These are phyloP conservation scores for Geranium rotundifolium DNA, from an alignment of 345 rosid species.

Conservation along the genomic window DNA sequence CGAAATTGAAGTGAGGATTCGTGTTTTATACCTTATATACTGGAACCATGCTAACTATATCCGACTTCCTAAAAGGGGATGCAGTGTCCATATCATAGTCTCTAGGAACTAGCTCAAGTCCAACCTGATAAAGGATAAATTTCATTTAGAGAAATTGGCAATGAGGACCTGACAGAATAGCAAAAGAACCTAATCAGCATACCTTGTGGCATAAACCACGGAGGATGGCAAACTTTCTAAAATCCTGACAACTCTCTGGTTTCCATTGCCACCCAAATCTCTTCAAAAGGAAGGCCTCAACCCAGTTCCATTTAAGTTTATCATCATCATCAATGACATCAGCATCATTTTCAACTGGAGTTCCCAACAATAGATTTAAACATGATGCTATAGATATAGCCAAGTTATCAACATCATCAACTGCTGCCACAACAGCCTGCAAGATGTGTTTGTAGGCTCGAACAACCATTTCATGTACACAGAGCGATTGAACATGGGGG, in stretches of 20 bases:
- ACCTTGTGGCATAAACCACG: conserved; percentile 96
- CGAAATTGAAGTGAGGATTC: conserved; percentile 1
- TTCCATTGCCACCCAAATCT: conserved; percentile 77
- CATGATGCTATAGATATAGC: conserved; percentile 73
- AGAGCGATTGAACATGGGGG: conserved; percentile 91
- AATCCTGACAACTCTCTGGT: conserved; percentile 43
- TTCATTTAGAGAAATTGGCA: conserved; percentile 10
- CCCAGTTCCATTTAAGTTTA: conserved; percentile 68
- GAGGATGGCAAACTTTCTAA: conserved; percentile 78
- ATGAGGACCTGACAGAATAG: conserved; percentile 1
- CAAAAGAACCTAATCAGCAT: conserved; percentile 8
- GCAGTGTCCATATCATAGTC: conserved; percentile 84
- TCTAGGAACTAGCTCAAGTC: conserved; percentile 84
- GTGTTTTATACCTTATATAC: conserved; percentile 59
- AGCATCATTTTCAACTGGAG: conserved; percentile 33
- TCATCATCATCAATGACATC: conserved; percentile 37
- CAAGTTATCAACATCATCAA: conserved; percentile 47
- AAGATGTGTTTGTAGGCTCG: conserved; percentile 89
- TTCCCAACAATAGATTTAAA: conserved; percentile 69
- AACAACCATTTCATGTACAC: conserved; percentile 89
- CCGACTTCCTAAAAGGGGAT: conserved; percentile 60
- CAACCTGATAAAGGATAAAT: conserved; percentile 48
- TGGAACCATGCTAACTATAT: conserved; percentile 85
- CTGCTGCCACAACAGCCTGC: conserved; percentile 80
- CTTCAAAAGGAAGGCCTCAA: conserved; percentile 55